A percentile compares a stretch with the other conserved stretches of the same genome.
phyloP scores from a whole-genome alignment of 1,284 basidiomycete species.

The Tetrapyrgos nigripes region DNA sequence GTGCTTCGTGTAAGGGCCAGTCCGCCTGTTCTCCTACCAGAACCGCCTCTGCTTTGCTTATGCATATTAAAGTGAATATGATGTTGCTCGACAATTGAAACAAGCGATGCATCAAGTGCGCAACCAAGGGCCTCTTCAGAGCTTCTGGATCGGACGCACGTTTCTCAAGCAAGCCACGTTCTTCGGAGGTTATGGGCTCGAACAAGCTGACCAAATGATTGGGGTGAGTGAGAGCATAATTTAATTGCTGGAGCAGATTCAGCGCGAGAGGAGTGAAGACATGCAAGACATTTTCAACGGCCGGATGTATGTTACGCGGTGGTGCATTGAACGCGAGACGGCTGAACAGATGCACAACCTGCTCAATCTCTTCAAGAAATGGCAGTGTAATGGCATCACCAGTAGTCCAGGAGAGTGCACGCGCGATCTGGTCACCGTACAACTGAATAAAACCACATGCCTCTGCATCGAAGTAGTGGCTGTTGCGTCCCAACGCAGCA shows the following conservation, averaged over 20 bases:
- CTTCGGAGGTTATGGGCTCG: conserved; percentile 82
- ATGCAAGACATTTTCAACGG: conserved; percentile 65
- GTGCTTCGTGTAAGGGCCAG: conserved; percentile 71
- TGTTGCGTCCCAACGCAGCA: conserved; percentile 67
- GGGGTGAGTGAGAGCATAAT: conserved; percentile 91
- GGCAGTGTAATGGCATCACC: conserved; percentile 76
- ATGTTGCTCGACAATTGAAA: conserved; percentile 74
- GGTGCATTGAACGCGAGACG: conserved; percentile 66
- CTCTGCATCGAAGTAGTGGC: conserved; percentile 87
- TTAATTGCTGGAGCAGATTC: conserved; percentile 84
- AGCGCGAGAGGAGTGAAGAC: conserved; percentile 73
- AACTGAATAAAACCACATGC: conserved; percentile 87
- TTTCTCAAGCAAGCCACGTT: conserved; percentile 71
- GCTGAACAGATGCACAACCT: conserved; percentile 78
- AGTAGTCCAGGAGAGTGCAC: conserved; percentile 81
- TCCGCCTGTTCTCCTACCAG: conserved; percentile 72
- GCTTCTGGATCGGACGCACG: conserved; percentile 60
- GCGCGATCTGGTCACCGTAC: conserved; percentile 81
- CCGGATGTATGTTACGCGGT: conserved; percentile 49
- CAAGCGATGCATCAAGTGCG: conserved; percentile 71
- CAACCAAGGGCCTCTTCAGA: conserved; percentile 71
- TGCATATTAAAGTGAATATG: conserved; percentile 70
- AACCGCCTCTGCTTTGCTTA: conserved; percentile 74
- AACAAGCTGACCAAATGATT: conserved; percentile 84
- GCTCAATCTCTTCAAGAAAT: conserved; percentile 82